Evolutionary conservation across 352 stramenopile species (phyloP).

Genomic region (Phytophthora litchii): DNA sequence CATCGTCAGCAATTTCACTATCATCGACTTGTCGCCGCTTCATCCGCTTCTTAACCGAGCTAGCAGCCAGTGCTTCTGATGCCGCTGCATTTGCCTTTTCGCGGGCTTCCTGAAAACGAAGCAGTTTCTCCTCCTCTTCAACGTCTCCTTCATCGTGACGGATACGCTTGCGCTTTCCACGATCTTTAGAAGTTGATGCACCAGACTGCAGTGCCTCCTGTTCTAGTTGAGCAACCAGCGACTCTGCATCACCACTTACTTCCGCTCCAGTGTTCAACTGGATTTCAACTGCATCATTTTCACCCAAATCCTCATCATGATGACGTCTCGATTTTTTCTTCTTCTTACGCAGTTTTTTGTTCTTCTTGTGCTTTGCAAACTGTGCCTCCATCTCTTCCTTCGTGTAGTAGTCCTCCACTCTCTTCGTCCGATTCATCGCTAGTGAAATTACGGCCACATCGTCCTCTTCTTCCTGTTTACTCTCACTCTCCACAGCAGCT

Average conservation of each 20-base stretch:
- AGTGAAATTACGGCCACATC: conserved; percentile 67
- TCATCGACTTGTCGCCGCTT: conserved; percentile 51
- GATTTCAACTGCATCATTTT: conserved; percentile 45
- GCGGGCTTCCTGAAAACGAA: conserved; percentile 74
- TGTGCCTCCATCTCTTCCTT: conserved; percentile 84
- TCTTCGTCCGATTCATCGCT: conserved; percentile 52
- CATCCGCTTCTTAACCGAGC: conserved; percentile 34
- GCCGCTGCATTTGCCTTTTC: conserved; percentile 64
- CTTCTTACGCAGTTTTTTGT: conserved; percentile 84
- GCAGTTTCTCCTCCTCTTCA: conserved; percentile 57
- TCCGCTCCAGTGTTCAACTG: conserved; percentile 19
- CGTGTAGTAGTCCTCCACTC: conserved; percentile 83
- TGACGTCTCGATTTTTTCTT: conserved; percentile 64
- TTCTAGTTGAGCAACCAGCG: conserved; percentile 71
- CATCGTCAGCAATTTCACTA: conserved; percentile 53
- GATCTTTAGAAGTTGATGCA: conserved; percentile 42
- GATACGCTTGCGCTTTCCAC: conserved; percentile 57
- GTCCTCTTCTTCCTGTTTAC: conserved; percentile 38
- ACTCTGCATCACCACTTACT: conserved; percentile 21
- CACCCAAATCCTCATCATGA: conserved; percentile 50
- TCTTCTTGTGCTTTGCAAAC: conserved; percentile 78
- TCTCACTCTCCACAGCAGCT: conserved; percentile 6
- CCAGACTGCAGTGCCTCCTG: conserved; percentile 48
- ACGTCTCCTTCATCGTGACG: conserved; percentile 41
- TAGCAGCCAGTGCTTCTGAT: conserved; percentile 45